A percentile compares a stretch with the other conserved stretches of the same genome.
phyloP scores from a whole-genome alignment of 768 basidiomycete species.

The Multifurca ochricompacta region DNA sequence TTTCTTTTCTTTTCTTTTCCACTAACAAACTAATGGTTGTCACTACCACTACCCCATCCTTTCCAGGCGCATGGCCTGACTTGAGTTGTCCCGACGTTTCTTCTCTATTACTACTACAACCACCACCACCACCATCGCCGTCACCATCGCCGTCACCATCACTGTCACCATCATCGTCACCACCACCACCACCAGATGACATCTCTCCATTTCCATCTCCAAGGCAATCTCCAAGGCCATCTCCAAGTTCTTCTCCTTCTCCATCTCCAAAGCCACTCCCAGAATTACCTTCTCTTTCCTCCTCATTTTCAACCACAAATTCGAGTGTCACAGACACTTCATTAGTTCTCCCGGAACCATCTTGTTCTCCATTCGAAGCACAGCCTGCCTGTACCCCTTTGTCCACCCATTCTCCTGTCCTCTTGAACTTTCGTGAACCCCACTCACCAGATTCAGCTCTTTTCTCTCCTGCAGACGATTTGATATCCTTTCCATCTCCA shows the following conservation, averaged over 20 bases:
- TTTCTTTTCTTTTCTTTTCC: conserved; percentile 17
- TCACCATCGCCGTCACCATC: too few relatives aligned
- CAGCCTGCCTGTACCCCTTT: background rate
- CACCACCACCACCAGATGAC: too few relatives aligned
- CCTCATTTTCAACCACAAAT: conserved; percentile 14
- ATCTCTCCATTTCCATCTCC: conserved; percentile 9
- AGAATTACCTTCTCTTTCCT: conserved; percentile 19
- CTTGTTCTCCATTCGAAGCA: background rate
- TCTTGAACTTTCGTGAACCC: conserved; percentile 18
- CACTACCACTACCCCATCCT: conserved; percentile 28
- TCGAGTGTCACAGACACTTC: conserved; percentile 1
- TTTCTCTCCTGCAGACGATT: conserved; percentile 14
- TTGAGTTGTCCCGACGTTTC: conserved; percentile 6
- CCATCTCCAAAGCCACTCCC: conserved; percentile 17
- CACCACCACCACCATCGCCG: too few relatives aligned
- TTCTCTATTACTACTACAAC: too few relatives aligned
- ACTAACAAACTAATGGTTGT: conserved; percentile 13
- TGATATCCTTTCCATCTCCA: conserved; percentile 15
- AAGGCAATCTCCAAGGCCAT: conserved; percentile 16
- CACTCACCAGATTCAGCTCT: conserved; percentile 18
- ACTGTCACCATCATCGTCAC: too few relatives aligned
- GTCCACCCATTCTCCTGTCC: background rate
- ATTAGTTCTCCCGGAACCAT: background rate
- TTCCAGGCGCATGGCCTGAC: conserved; percentile 43
- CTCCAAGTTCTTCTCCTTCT: conserved; percentile 6